Conservation (phyloP, 2,329 filamentous ascomycete species). For the Exophiala spinifera region DNA sequence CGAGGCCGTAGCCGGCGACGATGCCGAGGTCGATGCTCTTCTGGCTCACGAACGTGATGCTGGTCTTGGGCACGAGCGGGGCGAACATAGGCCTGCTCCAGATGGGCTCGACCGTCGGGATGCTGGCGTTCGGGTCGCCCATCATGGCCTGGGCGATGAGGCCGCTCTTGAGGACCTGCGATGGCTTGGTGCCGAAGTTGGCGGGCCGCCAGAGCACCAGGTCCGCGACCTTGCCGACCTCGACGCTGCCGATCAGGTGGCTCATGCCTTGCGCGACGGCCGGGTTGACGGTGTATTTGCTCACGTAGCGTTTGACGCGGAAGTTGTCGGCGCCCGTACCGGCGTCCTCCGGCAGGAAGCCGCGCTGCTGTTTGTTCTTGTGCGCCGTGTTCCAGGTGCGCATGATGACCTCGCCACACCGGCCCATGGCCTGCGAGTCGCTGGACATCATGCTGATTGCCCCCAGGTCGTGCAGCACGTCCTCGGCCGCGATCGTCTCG, state of each 20-base stretch:
- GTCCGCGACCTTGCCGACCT: constrained; percentile 87
- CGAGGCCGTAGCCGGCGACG: constrained; percentile 69
- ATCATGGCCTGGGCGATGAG: constrained; percentile 81
- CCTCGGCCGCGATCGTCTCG: constrained; percentile 94
- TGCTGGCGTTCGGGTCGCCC: constrained; percentile 79
- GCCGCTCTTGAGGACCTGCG: constrained; percentile 78
- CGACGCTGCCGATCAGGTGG: constrained; percentile 80
- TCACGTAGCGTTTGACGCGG: constrained; percentile 85
- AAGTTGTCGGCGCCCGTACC: constrained; percentile 82
- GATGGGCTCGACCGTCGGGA: constrained; percentile 83
- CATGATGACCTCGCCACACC: constrained; percentile 88
- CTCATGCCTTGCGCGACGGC: constrained; percentile 86
- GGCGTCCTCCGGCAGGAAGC: constrained; percentile 70
- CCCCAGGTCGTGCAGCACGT: constrained; percentile 89
- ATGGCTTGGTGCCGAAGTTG: constrained; percentile 84
- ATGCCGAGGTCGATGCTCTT: constrained; percentile 65
- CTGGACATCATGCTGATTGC: constrained; percentile 98
- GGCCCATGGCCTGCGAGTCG: constrained; percentile 94
- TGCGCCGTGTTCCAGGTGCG: constrained; percentile 96
- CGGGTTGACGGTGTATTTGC: constrained; percentile 95
- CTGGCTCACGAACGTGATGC: constrained; percentile 79
- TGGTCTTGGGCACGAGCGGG: constrained; percentile 65
- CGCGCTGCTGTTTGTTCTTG: constrained; percentile 90
- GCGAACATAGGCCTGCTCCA: constrained; percentile 85
- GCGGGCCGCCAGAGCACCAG: constrained; percentile 81